Evolutionary conservation across 805 yeast genomes (phyloP).

Genomic region (Yamadazyma scolyti): DNA sequence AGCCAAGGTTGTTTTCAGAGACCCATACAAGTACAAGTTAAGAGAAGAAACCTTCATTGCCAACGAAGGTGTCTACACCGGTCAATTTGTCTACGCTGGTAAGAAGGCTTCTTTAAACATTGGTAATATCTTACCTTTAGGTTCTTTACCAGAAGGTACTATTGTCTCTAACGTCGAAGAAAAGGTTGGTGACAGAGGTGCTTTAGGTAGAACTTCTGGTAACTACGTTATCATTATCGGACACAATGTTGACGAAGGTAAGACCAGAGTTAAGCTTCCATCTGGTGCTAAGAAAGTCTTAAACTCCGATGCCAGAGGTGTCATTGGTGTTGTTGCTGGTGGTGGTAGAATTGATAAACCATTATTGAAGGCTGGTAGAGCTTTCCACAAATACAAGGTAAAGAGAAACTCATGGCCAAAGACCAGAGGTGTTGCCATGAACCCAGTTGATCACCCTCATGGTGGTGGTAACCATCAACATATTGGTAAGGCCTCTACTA

Average conservation of each 20-base stretch:
- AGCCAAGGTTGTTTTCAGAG: slow-evolving; percentile 98
- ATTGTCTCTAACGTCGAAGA: slow-evolving; percentile 97
- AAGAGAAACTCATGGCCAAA: slow-evolving; percentile 99
- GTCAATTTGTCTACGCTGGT: slow-evolving; percentile 99
- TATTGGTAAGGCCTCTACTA: slow-evolving; percentile 99
- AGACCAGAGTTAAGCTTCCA: slow-evolving; percentile 99
- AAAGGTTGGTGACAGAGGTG: slow-evolving; percentile 99
- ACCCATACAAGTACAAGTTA: slow-evolving; percentile 97
- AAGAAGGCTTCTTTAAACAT: slow-evolving; percentile 94
- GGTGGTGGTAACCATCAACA: slow-evolving; percentile 99
- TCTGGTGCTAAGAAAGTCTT: slow-evolving; percentile 98
- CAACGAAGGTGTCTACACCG: slow-evolving; percentile 99
- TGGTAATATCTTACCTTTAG: slow-evolving; percentile 96
- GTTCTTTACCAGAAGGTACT: slow-evolving; percentile 99
- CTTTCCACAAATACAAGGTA: slow-evolving; percentile 98
- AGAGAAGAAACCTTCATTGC: slow-evolving; percentile 99
- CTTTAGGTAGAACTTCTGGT: slow-evolving; percentile 99
- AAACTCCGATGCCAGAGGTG: slow-evolving; percentile 97
- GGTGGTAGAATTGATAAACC: slow-evolving; percentile 99
- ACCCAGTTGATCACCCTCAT: slow-evolving; percentile 99
- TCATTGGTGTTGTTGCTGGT: slow-evolving; percentile 99
- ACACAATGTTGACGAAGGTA: slow-evolving; percentile 98
- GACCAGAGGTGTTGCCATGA: slow-evolving; percentile 99
- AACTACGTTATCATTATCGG: slow-evolving; percentile 98
- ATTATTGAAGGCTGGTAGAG: slow-evolving; percentile 99